Base-by-base conservation (phyloP, 2,329 filamentous ascomycete species). In the Chaetomium strumarium region DNA sequence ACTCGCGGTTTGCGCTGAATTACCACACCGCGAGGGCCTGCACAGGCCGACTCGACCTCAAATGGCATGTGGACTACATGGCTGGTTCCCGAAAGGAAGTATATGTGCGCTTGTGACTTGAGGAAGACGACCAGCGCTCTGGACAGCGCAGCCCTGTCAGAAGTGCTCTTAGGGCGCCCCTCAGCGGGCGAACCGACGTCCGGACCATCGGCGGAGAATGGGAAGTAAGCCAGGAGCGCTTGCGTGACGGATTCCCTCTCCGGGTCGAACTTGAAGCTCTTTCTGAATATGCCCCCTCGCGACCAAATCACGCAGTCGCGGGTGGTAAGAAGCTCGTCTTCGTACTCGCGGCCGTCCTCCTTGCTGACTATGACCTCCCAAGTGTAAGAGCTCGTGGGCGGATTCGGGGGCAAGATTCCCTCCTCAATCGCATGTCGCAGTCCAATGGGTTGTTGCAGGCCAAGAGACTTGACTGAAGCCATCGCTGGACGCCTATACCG, bases 21-120 rank as follows among this genome's bases (percentile, higher is more conserved):
- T 17, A 99, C 79, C 46, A 97, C 78, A 24, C 93, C 93, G 31
- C 83, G 77, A 6, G 90, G 87, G 12, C 88, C 88, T 34, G 92
- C 83, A 67, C 91, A 89, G 30, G 88, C 90, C 49, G 83, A 83
- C 65, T 96, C 90, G 39, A 96, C 87, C 70, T 97, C 91, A 65
- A 99, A 99, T 1, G 92, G 92, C 64, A 99, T 82, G 67, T 96
- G 90, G 44, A 97, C 79, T 53, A 96, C 82, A 76, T 99, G 88
- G 65, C 82, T 93, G 33, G 89, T 85, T 17, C 92, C 92, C 2
- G 87, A 82, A 36, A 97, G 79, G 66, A 95, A 96, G 74, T 91
- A 95, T 59, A 99, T 83, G 66, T 97, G 92, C 19, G 89, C 90
- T 66, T 97, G 92, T 0, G 89, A 91, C 70, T 88, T 91, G 59